Evolutionary conservation across 2,329 filamentous ascomycete genomes (phyloP).

Genomic region (Stromatinia cepivora): DNA sequence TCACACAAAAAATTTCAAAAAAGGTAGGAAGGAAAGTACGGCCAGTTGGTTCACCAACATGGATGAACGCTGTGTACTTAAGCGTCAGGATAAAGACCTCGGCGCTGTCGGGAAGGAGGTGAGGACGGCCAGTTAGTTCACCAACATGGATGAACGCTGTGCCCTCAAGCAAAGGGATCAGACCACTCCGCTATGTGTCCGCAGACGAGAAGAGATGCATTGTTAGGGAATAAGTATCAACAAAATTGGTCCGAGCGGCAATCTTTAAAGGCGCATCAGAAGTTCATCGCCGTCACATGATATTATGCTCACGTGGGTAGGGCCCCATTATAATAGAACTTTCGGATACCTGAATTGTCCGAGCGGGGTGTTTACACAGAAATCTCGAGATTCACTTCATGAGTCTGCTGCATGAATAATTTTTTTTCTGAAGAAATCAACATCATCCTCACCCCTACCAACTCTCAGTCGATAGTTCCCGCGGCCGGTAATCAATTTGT

Average conservation of each 20-base stretch:
- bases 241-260: neutral
- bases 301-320: too few species aligned
- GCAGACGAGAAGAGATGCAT: neutral
- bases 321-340: too few species aligned
- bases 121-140: neutral
- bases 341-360: too few species aligned
- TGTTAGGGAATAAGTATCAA: neutral
- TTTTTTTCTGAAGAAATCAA: too few species aligned
- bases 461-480: too few species aligned
- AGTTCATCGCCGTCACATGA: neutral
- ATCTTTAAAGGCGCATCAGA: neutral
- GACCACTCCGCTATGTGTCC: neutral
- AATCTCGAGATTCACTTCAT: too few species aligned
- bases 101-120: neutral
- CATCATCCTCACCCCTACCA: too few species aligned
- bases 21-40: neutral
- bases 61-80: neutral
- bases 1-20: neutral
- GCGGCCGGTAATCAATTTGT: too few species aligned
- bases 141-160: neutral
- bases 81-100: neutral
- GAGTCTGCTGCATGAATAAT: too few species aligned
- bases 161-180: neutral
- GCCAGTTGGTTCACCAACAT: neutral
- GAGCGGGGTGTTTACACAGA: too few species aligned